Evolutionary conservation across 495 filamentous ascomycete species (phyloP).

Genomic region (Aspergillus ostianus): DNA sequence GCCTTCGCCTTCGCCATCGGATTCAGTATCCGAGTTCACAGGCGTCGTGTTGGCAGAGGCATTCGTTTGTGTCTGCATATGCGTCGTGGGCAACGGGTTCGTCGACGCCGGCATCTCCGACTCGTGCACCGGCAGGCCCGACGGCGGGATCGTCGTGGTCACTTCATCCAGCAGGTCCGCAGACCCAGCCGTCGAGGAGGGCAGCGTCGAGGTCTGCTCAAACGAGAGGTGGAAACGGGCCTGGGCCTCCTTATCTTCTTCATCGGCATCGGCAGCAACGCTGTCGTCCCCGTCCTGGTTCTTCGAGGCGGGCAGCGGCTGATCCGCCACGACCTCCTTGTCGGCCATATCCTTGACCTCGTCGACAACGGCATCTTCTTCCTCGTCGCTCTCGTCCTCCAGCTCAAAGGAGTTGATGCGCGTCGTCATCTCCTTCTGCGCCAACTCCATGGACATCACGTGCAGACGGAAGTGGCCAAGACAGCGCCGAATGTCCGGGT

Average conservation of each 20-base stretch:
- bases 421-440: slow-evolving; percentile 43
- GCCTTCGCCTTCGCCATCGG: not conserved
- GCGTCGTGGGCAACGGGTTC: not conserved
- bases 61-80: not conserved
- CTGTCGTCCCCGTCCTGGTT: not conserved
- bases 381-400: slow-evolving; percentile 38
- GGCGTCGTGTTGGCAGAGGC: not conserved
- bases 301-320: not conserved
- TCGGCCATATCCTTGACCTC: not conserved
- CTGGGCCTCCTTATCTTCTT: not conserved
- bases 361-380: slow-evolving; percentile 25
- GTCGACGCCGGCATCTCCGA: not conserved
- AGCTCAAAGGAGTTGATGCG: slow-evolving; percentile 45
- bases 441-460: slow-evolving; percentile 38
- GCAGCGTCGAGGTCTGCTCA: not conserved
- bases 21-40: not conserved
- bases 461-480: slow-evolving; percentile 43
- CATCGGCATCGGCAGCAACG: not conserved
- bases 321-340: not conserved
- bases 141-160: not conserved
- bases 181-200: not conserved
- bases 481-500: slow-evolving; percentile 44
- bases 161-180: not conserved
- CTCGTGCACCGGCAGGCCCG: not conserved
- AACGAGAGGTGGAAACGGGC: slow-evolving; percentile 7